phyloP scores from a whole-genome alignment of 164 flowering plant species.

The Nymphaea colorata region DNA sequence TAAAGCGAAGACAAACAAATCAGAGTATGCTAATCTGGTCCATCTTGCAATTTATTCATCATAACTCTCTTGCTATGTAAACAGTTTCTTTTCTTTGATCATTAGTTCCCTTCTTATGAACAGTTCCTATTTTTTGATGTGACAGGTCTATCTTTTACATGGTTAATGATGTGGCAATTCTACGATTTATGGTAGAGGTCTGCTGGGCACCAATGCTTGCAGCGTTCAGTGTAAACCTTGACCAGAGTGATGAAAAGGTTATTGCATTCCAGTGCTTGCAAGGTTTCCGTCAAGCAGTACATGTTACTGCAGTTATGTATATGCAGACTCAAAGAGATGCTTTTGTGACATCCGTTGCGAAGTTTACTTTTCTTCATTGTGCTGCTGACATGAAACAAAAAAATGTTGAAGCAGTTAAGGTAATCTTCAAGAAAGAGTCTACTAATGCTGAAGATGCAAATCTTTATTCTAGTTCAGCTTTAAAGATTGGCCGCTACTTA shows the following conservation, averaged over 20 bases:
- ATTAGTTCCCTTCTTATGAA: neutral
- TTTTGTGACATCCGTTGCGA: conserved; percentile 91
- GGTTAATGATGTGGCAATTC: conserved; percentile 70
- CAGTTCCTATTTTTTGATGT: conserved; percentile 2
- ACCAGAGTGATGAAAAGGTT: conserved; percentile 89
- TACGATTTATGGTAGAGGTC: conserved; percentile 94
- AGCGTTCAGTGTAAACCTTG: conserved; percentile 94
- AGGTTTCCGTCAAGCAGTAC: conserved; percentile 90
- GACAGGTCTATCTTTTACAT: conserved; percentile 75
- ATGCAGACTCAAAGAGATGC: conserved; percentile 99
- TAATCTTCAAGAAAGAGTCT: conserved; percentile 10
- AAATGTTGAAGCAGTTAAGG: conserved; percentile 98
- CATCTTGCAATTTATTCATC: neutral
- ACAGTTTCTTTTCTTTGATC: neutral
- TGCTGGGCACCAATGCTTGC: conserved; percentile 99
- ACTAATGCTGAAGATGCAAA: neutral
- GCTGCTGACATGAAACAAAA: conserved; percentile 99
- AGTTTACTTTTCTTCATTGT: conserved; percentile 88
- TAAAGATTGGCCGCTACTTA: too few species aligned
- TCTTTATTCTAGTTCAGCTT: too few species aligned
- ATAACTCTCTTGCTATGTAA: too few species aligned
- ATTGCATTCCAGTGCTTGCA: conserved; percentile 72
- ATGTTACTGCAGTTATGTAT: conserved; percentile 89
- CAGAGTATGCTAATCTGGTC: conserved; percentile 55
- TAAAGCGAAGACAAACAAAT: conserved; percentile 77